A percentile compares a stretch with the other conserved stretches of the same genome.
phyloP scores from a whole-genome alignment of 768 basidiomycete species.

The Boletus rufocinnamomeus region DNA sequence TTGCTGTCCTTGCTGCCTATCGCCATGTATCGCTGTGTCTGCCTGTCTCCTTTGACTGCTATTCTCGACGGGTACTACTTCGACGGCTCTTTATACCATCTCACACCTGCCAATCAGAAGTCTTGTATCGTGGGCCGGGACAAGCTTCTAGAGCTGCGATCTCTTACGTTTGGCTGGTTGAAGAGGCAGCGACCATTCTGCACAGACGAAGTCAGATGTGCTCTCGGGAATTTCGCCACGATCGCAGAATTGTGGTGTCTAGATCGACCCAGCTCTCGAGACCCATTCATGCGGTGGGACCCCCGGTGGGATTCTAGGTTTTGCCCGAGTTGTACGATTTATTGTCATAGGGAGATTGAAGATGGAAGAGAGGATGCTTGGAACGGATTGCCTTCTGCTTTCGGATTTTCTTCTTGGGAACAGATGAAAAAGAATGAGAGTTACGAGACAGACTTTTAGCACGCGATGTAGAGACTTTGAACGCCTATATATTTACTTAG shows the following conservation, averaged over 20 bases:
- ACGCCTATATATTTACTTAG: constrained; percentile 5
- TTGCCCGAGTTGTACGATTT: constrained; percentile 20
- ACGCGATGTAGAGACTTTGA: neutral
- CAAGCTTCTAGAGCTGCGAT: constrained; percentile 25
- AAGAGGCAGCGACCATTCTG: constrained; percentile 18
- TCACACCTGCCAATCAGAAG: constrained; percentile 26
- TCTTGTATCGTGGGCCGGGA: constrained; percentile 28
- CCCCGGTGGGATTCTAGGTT: constrained; percentile 25
- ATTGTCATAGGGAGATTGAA: constrained; percentile 30
- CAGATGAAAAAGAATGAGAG: constrained; percentile 2
- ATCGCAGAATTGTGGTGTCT: constrained; percentile 25
- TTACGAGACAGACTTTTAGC: constrained; percentile 11
- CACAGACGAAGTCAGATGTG: constrained; percentile 23
- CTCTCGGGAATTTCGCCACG: constrained; percentile 24
- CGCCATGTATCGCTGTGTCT: constrained; percentile 28
- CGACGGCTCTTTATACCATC: constrained; percentile 17
- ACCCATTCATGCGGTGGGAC: constrained; percentile 28
- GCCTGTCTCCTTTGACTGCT: constrained; percentile 19
- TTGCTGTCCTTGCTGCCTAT: constrained; percentile 26
- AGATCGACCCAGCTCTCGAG: constrained; percentile 21
- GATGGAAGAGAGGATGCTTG: constrained; percentile 30
- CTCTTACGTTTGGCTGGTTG: constrained; percentile 24
- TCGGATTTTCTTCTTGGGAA: constrained; percentile 22
- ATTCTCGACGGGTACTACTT: constrained; percentile 30
- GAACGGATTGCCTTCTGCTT: constrained; percentile 22